A percentile compares a stretch with the other conserved stretches of the same genome.
These are phyloP conservation scores for Lojkania enalia DNA, from an alignment of 2,329 filamentous ascomycete species.

Conservation along the genomic window DNA sequence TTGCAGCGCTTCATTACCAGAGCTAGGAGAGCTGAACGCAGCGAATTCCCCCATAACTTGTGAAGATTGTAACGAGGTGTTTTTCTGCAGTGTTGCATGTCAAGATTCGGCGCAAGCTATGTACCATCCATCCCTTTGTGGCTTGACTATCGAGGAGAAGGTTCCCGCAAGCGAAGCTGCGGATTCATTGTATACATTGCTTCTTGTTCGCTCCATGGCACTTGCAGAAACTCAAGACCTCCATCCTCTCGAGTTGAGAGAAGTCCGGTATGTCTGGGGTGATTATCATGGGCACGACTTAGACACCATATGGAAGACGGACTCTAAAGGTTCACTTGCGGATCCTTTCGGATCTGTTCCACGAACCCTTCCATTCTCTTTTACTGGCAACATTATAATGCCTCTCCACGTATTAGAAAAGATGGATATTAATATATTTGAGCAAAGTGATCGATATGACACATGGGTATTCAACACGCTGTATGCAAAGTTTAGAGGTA, in stretches of 20 bases:
- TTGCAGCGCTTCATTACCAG: conserved; percentile 74
- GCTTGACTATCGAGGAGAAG: conserved; percentile 59
- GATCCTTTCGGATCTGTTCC: conserved; percentile 37
- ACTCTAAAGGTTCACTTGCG: conserved; percentile 14
- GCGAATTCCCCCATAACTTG: conserved; percentile 50
- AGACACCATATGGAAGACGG: conserved; percentile 21
- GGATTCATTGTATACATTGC: conserved; percentile 62
- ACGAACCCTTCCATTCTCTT: conserved; percentile 75
- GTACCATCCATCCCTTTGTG: conserved; percentile 64
- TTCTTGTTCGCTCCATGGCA: conserved; percentile 62
- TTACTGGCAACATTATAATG: conserved; percentile 72
- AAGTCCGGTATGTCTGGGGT: conserved; percentile 68
- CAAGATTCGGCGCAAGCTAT: conserved; percentile 56
- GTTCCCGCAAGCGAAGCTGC: conserved; percentile 61
- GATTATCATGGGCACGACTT: conserved; percentile 54
- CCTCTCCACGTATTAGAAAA: conserved; percentile 80
- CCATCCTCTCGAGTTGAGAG: conserved; percentile 62
- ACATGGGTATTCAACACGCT: conserved; percentile 88
- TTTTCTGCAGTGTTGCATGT: conserved; percentile 64
- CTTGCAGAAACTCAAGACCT: conserved; percentile 62
- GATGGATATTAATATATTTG: conserved; percentile 80
- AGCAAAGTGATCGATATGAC: conserved; percentile 60
- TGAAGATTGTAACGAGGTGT: conserved; percentile 59
- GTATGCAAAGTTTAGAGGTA: conserved; percentile 83
- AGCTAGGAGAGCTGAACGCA: conserved; percentile 15